Evolutionary conservation across 116 monocot species (phyloP), one percentile per base, ranked within the genome.

Genomic region (Dioscorea cayenensis): DNA sequence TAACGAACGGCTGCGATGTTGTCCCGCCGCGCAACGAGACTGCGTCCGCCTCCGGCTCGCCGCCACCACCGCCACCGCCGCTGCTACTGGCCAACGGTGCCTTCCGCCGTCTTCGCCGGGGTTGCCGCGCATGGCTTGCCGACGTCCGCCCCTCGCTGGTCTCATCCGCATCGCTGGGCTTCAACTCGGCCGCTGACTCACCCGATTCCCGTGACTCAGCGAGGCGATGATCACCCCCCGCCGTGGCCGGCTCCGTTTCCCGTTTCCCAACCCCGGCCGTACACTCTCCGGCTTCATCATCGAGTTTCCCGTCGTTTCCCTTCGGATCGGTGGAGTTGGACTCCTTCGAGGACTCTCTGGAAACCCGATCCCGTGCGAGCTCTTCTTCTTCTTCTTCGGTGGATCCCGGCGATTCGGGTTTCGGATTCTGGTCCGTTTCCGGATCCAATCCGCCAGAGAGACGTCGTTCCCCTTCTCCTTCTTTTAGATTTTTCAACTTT

Each of bases 81-180:
- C 87, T 51, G 3, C 76, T 51, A 50, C 76, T 74, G 29, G 49
- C 60, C 64, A 27, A 62, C 25, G 25, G 20, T 20, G 48, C 43
- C 72, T 71, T 78, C 64, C 22, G 71, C 55, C 75, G 72, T 71
- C 77, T 32, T 1, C 70, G 13, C 0, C 75, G 58, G 52, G 66
- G 66, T n/a, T 73, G 65, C 11, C 75, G 78, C 11, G 90, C 81
- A 4, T 81, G 79, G 63, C 86, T 89, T 3, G 78, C 87, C 19
- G 94, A 94, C 74, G 90, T 94, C 82, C 87, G 87, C 14, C 85
- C 94, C 75, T 87, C 94, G 74, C 87, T 89, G 70, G 68, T 88
- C 55, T 79, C 88, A 69, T 79, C 82, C 29, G 49, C 55, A 19
- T 25, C 19, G 4, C 71, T 28, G 49, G 51, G 76, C 63, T 69